Evolutionary conservation across 148 eudicot genomes (phyloP).

Genomic region (Arbutus unedo): DNA sequence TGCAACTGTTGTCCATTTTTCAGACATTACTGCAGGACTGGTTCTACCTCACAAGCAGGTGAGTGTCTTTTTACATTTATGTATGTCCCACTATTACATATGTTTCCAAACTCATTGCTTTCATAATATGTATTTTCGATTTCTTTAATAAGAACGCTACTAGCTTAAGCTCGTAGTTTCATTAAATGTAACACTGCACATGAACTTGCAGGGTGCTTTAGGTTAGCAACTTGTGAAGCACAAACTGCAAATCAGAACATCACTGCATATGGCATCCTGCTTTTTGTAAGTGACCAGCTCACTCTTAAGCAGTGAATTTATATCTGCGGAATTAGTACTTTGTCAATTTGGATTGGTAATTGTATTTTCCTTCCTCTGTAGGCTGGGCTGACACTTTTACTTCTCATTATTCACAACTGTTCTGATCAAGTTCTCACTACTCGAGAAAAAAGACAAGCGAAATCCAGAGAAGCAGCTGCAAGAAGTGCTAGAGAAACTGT

Average conservation of each 20-base stretch:
- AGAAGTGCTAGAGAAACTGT: conserved; percentile 59
- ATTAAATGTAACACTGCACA: conserved; percentile 2
- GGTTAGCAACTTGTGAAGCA: conserved; percentile 58
- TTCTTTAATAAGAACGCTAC: not conserved
- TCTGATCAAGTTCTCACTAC: conserved; percentile 68
- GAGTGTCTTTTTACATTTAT: conserved; percentile 12
- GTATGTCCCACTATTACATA: not conserved
- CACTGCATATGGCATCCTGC: conserved; percentile 71
- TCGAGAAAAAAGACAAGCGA: conserved; percentile 64
- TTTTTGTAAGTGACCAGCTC: conserved; percentile 60
- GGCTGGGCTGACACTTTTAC: conserved; percentile 65
- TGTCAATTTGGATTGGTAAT: not conserved
- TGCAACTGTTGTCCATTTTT: conserved; percentile 11
- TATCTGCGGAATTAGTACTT: not conserved
- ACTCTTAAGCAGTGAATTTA: not conserved
- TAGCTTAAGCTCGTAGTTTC: not conserved
- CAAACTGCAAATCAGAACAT: conserved; percentile 66
- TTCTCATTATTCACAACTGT: conserved; percentile 77
- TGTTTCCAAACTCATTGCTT: not conserved
- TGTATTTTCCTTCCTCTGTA: conserved; percentile 18
- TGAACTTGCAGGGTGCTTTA: conserved; percentile 59
- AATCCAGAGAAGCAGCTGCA: conserved; percentile 77
- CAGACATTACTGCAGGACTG: conserved; percentile 79
- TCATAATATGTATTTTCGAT: not conserved
- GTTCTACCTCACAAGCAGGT: conserved; percentile 65